Percentiles rank a stretch among this genome's conserved stretches.
Evolutionary conservation across 2,329 filamentous ascomycete species (phyloP).

Genomic region (Pseudogymnoascus sp.): DNA sequence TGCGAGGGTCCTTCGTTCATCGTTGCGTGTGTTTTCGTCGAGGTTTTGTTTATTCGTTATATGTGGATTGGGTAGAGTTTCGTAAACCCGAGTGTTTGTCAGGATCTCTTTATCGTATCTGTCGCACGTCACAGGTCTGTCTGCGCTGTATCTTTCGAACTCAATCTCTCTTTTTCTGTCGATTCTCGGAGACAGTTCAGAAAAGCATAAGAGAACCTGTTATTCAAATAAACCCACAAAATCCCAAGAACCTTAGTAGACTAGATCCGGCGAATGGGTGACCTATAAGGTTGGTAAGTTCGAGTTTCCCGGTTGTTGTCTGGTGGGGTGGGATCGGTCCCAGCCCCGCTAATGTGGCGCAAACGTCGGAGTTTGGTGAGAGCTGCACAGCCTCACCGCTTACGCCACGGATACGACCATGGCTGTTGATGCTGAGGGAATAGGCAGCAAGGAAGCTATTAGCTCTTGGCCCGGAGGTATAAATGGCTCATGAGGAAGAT

Average conservation of each 20-base stretch:
- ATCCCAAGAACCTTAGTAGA: neutral
- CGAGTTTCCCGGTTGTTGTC: neutral
- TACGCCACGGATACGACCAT: neutral
- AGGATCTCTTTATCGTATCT: neutral
- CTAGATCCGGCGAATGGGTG: neutral
- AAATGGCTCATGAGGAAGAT: neutral
- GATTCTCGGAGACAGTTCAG: neutral
- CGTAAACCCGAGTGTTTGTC: neutral
- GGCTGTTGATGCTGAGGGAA: neutral
- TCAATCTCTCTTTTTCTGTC: neutral
- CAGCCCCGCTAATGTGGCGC: neutral
- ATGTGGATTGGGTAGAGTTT: neutral
- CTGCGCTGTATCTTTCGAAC: neutral
- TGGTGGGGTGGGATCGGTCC: neutral
- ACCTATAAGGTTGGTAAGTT: neutral
- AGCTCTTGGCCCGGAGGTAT: neutral
- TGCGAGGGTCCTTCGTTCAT: conserved; percentile 26
- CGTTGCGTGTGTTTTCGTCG: neutral
- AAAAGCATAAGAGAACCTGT: neutral
- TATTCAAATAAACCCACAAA: conserved; percentile 4
- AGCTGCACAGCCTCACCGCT: neutral
- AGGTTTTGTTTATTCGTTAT: neutral
- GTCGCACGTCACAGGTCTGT: neutral
- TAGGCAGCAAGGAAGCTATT: neutral
- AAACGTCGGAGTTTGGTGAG: neutral